phyloP scores from a whole-genome alignment of 2,329 filamentous ascomycete genomes.

The Daldinia sp. region DNA sequence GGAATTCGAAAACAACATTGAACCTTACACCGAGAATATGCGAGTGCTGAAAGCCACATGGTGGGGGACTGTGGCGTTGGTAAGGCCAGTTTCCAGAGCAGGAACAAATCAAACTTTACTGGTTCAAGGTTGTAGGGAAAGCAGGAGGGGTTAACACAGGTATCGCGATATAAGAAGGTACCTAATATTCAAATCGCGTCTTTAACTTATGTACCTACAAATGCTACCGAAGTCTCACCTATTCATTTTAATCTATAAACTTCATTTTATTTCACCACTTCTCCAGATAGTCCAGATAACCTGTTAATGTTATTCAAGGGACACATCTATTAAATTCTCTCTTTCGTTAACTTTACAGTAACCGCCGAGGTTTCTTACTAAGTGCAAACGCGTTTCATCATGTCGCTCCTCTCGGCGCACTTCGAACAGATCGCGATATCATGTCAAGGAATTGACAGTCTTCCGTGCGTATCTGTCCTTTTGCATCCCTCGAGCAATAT shows the following conservation, averaged over 20 bases:
- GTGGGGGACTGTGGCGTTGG: slow-evolving; percentile 26
- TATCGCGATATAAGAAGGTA: slow-evolving; percentile 2
- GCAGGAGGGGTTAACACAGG: slow-evolving; percentile 2
- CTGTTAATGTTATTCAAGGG: not conserved
- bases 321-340: not conserved
- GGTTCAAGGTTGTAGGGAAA: too few relatives aligned
- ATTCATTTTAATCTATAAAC: not conserved
- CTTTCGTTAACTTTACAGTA: not conserved
- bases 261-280: not conserved
- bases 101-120: not conserved
- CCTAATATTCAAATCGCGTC: slow-evolving; percentile 1
- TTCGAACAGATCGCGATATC: slow-evolving; percentile 82
- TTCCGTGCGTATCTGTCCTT: slow-evolving; percentile 68
- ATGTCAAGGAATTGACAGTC: slow-evolving; percentile 79
- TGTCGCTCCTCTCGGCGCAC: slow-evolving; percentile 77
- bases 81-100: not conserved
- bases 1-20: not conserved
- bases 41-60: slow-evolving; percentile 29
- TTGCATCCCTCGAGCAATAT: slow-evolving; percentile 14
- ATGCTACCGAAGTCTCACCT: not conserved
- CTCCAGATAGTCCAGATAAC: not conserved
- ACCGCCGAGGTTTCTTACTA: not conserved
- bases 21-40: not conserved
- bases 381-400: slow-evolving; percentile 53
- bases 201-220: not conserved